Evolutionary conservation across 1,284 basidiomycete species (phyloP).

Genomic region (Ceratobasidium sp.): DNA sequence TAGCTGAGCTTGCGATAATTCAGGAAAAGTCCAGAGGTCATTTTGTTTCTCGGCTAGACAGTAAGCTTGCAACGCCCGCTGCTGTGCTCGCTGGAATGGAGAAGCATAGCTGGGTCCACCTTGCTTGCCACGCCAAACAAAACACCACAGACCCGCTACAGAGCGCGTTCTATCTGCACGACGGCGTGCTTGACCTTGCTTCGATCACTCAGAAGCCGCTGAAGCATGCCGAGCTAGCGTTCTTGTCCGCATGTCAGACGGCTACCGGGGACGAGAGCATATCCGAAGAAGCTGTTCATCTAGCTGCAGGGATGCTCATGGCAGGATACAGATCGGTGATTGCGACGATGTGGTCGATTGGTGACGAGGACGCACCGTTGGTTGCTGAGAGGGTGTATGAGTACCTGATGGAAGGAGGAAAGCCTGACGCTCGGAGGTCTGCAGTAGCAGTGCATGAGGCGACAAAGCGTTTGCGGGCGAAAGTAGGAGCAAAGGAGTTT

Average conservation of each 20-base stretch:
- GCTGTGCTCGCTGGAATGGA: slow-evolving; percentile 11
- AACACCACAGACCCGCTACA: background rate
- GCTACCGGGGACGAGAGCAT: background rate
- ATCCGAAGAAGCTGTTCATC: background rate
- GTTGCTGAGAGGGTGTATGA: no score
- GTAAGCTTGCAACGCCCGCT: background rate
- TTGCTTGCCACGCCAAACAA: slow-evolving; percentile 26
- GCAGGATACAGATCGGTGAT: slow-evolving; percentile 12
- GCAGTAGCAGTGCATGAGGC: no score
- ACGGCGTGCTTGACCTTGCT: background rate
- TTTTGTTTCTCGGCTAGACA: background rate
- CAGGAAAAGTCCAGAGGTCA: background rate
- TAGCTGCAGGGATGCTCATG: slow-evolving; percentile 11
- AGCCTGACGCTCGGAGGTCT: no score
- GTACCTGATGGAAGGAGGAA: no score
- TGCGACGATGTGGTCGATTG: slow-evolving; percentile 20
- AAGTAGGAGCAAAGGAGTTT: no score
- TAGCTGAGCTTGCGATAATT: background rate
- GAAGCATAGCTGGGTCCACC: slow-evolving; percentile 29
- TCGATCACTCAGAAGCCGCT: background rate
- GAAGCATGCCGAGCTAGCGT: background rate
- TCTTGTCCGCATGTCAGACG: slow-evolving; percentile 1
- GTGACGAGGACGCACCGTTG: background rate
- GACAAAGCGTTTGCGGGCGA: no score
- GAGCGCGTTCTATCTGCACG: background rate